Evolutionary conservation across 78 protist genomes (phyloP).

Genomic region (Dictyostelium purpureum): DNA sequence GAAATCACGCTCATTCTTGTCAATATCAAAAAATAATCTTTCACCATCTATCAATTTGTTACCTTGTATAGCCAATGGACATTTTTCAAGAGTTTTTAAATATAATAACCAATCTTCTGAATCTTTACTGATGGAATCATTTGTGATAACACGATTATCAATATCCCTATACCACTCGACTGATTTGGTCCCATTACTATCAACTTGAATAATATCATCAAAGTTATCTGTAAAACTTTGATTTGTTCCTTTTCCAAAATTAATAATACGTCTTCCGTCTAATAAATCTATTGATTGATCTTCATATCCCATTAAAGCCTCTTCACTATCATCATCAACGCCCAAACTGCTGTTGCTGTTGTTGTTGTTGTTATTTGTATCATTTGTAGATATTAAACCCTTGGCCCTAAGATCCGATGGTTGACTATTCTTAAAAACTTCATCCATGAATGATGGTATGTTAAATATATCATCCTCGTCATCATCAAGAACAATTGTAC

Average conservation of each 20-base stretch:
- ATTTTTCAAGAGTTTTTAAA: neutral
- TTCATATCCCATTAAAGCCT: neutral
- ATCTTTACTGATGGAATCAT: neutral
- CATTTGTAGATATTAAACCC: neutral
- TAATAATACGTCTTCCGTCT: neutral
- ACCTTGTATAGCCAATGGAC: neutral
- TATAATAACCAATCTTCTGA: neutral
- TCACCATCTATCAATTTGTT: neutral
- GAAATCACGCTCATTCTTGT: too few species aligned
- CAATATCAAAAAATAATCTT: neutral
- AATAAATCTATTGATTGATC: neutral
- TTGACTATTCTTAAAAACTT: neutral
- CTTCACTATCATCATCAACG: slow-evolving; percentile 3
- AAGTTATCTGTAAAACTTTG: neutral
- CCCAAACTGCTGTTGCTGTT: neutral
- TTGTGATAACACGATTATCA: neutral
- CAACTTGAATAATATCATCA: neutral
- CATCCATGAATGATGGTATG: neutral
- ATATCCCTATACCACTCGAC: neutral
- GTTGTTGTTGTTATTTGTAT: neutral
- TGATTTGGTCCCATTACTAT: too few species aligned
- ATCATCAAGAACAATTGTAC: neutral
- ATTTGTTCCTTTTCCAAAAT: neutral
- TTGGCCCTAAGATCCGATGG: neutral
- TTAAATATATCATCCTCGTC: neutral